These are phyloP conservation scores for Parafenestella ontariensis DNA, from an alignment of 2,329 filamentous ascomycete genomes.

Conservation along the genomic window DNA sequence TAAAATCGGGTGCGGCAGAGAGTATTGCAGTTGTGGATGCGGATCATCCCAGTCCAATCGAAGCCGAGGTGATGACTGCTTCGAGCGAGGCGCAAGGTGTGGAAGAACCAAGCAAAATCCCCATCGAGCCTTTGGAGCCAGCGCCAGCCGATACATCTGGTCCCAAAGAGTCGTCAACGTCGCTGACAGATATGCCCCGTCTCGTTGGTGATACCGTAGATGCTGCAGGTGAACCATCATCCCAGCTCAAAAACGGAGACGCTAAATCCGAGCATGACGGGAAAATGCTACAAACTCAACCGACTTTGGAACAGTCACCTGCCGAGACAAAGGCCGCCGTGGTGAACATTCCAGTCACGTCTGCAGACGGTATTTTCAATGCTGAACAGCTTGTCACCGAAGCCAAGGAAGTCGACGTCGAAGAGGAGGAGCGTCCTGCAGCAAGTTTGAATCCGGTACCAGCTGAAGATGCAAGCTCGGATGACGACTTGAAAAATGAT, in stretches of 20 bases:
- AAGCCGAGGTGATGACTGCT: not conserved
- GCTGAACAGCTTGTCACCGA: not conserved
- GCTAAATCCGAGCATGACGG: not conserved
- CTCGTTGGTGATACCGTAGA: not conserved
- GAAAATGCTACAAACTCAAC: not conserved
- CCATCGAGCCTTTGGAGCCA: not conserved
- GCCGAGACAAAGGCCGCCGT: not conserved
- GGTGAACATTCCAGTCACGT: not conserved
- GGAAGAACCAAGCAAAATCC: not conserved
- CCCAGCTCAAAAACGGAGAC: not conserved
- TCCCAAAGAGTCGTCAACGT: not conserved
- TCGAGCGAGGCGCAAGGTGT: not conserved
- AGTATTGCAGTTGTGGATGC: not conserved
- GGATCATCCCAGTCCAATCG: not conserved
- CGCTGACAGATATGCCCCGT: not conserved
- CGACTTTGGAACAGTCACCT: not conserved
- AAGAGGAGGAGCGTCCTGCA: not conserved
- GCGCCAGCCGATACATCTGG: not conserved
- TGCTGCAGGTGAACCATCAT: not conserved
- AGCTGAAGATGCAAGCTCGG: slow-evolving; percentile 16
- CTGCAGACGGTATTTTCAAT: not conserved
- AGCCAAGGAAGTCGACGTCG: not conserved
- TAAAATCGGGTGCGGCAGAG: not conserved
- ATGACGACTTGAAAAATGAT: slow-evolving; percentile 35
- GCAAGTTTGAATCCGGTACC: not conserved